Conservation (phyloP, 306 rosid species). For the Dryas alaskensis region DNA sequence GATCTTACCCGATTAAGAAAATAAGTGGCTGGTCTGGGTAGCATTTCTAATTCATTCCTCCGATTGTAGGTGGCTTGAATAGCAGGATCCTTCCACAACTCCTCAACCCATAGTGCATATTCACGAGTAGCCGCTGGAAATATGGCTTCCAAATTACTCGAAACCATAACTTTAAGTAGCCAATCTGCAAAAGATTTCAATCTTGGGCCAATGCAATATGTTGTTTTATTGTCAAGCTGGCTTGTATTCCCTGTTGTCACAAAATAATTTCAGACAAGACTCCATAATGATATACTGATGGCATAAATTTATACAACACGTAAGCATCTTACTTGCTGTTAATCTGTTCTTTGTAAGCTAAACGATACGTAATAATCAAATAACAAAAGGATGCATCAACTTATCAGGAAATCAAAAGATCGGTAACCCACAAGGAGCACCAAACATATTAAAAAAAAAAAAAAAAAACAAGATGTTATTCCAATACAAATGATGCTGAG, state of each 20-base stretch:
- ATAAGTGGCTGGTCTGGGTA: slow-evolving; percentile 63
- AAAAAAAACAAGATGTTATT: neutral
- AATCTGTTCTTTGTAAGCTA: neutral
- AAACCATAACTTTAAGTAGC: slow-evolving; percentile 52
- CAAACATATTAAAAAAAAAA: neutral
- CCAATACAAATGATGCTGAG: neutral
- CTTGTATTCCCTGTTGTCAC: slow-evolving; percentile 37
- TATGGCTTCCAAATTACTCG: slow-evolving; percentile 52
- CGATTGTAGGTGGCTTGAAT: slow-evolving; percentile 66
- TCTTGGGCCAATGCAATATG: slow-evolving; percentile 48
- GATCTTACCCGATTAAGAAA: slow-evolving; percentile 65
- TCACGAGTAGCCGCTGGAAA: slow-evolving; percentile 54
- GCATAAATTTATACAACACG: neutral
- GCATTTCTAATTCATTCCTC: slow-evolving; percentile 62
- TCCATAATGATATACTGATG: slow-evolving; percentile 6
- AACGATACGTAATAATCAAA: neutral
- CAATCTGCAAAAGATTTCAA: slow-evolving; percentile 60
- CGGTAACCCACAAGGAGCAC: neutral
- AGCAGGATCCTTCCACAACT: slow-evolving; percentile 73
- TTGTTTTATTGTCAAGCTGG: slow-evolving; percentile 30
- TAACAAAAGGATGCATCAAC: neutral
- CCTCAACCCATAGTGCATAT: slow-evolving; percentile 56
- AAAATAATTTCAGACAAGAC: slow-evolving; percentile 9
- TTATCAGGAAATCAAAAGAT: neutral
- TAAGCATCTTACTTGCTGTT: slow-evolving; percentile 9